These are phyloP conservation scores for Stipa capillata DNA, from an alignment of 176 grass and related monocot genomes.

Conservation along the genomic window DNA sequence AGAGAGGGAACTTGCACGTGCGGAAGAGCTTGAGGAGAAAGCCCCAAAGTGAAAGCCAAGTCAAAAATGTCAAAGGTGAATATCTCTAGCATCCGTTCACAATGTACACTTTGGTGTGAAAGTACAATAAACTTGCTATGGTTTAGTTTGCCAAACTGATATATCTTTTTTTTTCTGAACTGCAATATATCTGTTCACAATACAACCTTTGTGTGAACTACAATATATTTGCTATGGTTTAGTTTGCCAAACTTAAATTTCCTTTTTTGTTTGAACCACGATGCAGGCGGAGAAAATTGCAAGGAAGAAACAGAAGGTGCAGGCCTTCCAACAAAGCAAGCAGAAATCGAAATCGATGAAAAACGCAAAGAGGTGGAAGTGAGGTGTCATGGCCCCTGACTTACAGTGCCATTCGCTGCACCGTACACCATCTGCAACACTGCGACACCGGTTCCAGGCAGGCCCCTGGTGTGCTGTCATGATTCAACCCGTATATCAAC, in stretches of 20 bases:
- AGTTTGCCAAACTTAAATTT: too few species aligned
- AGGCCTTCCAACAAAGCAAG: constrained; percentile 89
- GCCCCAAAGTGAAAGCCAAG: constrained; percentile 86
- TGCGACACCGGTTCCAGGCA: background rate
- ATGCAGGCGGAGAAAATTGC: constrained; percentile 80
- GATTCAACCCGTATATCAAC: background rate
- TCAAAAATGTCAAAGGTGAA: constrained; percentile 97
- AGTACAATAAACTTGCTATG: background rate
- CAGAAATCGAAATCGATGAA: constrained; percentile 74
- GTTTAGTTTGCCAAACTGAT: background rate
- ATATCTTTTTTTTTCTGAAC: background rate
- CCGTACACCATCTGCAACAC: background rate
- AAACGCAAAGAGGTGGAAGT: constrained; percentile 81
- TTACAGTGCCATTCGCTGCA: background rate
- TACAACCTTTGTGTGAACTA: too few species aligned
- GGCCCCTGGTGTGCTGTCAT: background rate
- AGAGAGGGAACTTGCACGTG: constrained; percentile 74
- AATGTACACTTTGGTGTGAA: too few species aligned
- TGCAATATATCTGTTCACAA: too few species aligned
- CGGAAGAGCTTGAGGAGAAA: constrained; percentile 85
- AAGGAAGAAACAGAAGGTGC: constrained; percentile 86
- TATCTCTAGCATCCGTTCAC: background rate
- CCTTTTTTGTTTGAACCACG: too few species aligned
- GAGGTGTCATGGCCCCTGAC: background rate
- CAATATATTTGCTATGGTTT: too few species aligned